Base-by-base conservation (phyloP, 768 basidiomycete species). In the Mrakia hoshinonis region DNA sequence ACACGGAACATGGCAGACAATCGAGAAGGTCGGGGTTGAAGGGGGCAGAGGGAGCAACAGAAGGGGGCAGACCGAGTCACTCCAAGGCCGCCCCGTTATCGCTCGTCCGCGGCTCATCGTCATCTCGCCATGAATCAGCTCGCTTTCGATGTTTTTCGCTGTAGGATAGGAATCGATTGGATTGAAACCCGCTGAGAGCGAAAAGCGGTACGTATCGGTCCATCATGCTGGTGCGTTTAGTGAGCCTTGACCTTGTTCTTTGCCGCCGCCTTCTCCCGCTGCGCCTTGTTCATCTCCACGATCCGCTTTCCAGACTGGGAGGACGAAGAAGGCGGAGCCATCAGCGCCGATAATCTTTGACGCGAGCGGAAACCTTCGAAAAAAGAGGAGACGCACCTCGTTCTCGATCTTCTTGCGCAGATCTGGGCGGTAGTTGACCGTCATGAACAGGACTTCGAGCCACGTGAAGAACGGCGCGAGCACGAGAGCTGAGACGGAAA, bases 391-490 rank as follows among this genome's bases (percentile, higher is more conserved):
- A 43, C 43, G 43, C 43, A 43, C 43, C 43, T 58, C 70, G n/a
- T 67, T 61, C 29, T 48, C 39, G 47, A 72, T 72, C 31, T 67
- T 46, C 31, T 55, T 52, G 55, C 49, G 22, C 18, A 72, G 54
- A 11, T 49, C 31, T 10, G 70, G 65, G 3, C 63, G 55, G 58
- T 67, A 72, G 22, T 38, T 24, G 22, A 65, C 26, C 26, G 46
- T 47, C 49, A 66, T 18, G 70, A 72, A 65, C 12, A 73, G 36
- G 31, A 68, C 34, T 26, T 73, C 67, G 20, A 73, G 43, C 48
- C 68, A 73, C 24, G 72, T 69, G 66, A 73, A 73, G 72, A 73
- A 73, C 0, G 72, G 72, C 9, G 72, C 72, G 34, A 73, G 67
- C 22, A 73, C 72, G 48, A 73, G 52, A 20, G 72, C 72, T 73